phyloP scores from a whole-genome alignment of 2,329 filamentous ascomycete genomes.

The Coniochaeta sp. region DNA sequence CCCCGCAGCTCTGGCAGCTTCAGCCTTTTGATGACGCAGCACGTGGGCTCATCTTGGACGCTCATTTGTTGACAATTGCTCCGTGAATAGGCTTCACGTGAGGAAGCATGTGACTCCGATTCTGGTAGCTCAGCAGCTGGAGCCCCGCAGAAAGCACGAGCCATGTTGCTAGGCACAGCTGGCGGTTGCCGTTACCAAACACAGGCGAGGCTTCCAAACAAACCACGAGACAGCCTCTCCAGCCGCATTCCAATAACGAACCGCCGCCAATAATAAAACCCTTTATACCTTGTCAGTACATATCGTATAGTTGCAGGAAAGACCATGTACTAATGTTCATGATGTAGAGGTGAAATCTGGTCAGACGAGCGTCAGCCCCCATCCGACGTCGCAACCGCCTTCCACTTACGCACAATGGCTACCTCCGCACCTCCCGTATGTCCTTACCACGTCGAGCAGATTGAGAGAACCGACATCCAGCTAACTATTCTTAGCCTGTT shows the following conservation, averaged over 20 bases:
- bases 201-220: slow-evolving; percentile 4
- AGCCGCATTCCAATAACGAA: background rate
- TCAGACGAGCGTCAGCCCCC: background rate
- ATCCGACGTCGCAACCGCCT: background rate
- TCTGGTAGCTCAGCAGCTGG: too few relatives aligned
- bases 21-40: background rate
- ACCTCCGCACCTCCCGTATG: slow-evolving; percentile 7
- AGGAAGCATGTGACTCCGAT: background rate
- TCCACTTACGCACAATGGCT: slow-evolving; percentile 5
- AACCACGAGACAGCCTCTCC: background rate
- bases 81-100: too few relatives aligned
- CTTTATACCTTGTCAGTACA: background rate
- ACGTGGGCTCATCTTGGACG: background rate
- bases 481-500: slow-evolving; percentile 54
- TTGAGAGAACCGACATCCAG: background rate
- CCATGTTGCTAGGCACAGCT: slow-evolving; percentile 2
- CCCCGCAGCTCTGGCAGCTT: background rate
- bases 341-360: background rate
- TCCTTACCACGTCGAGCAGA: background rate
- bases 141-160: background rate
- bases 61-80: background rate
- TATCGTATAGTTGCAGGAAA: background rate
- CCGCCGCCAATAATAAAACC: background rate
- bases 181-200: background rate
- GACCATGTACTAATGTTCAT: background rate